Percentiles rank a stretch among this genome's conserved stretches.
Conservation (phyloP, 805 yeast genomes). For the Candida dajiaensis region DNA sequence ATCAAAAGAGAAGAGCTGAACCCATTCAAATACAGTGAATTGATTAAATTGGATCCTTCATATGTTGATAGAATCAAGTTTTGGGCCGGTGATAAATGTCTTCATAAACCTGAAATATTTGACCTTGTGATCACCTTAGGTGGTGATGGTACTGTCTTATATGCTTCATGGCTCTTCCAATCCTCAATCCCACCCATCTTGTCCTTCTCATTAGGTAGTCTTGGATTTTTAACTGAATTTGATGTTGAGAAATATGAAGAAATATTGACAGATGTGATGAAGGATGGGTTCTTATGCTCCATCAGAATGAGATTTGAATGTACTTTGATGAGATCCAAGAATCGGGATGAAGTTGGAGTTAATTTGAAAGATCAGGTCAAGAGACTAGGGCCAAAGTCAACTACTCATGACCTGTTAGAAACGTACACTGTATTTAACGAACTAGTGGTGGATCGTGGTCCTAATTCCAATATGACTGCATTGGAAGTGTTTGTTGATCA, state of each 20-base stretch:
- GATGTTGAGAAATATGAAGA: slow-evolving; percentile 34
- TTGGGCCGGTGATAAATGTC: slow-evolving; percentile 23
- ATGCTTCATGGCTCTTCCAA: slow-evolving; percentile 58
- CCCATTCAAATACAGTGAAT: slow-evolving; percentile 7
- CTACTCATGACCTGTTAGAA: slow-evolving; percentile 23
- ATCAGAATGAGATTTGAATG: slow-evolving; percentile 47
- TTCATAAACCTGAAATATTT: slow-evolving; percentile 29
- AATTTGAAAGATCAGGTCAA: slow-evolving; percentile 23
- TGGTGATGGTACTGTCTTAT: slow-evolving; percentile 67
- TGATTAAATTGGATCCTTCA: slow-evolving; percentile 6
- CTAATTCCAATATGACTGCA: slow-evolving; percentile 45
- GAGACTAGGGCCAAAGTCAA: not conserved
- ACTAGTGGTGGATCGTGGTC: slow-evolving; percentile 47
- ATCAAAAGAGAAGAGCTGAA: not conserved
- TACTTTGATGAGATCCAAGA: slow-evolving; percentile 18
- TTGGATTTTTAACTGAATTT: slow-evolving; percentile 58
- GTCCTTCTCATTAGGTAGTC: slow-evolving; percentile 59
- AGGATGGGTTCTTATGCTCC: slow-evolving; percentile 40
- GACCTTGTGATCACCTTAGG: slow-evolving; percentile 62
- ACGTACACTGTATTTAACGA: slow-evolving; percentile 34
- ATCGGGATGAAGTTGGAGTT: slow-evolving; percentile 27
- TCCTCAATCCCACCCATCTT: slow-evolving; percentile 58
- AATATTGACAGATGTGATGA: slow-evolving; percentile 30
- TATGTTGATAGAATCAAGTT: slow-evolving; percentile 13
- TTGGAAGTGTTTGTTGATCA: slow-evolving; percentile 43